Base-by-base conservation (phyloP, 768 basidiomycete species). In the Calocybe gangraenosa region DNA sequence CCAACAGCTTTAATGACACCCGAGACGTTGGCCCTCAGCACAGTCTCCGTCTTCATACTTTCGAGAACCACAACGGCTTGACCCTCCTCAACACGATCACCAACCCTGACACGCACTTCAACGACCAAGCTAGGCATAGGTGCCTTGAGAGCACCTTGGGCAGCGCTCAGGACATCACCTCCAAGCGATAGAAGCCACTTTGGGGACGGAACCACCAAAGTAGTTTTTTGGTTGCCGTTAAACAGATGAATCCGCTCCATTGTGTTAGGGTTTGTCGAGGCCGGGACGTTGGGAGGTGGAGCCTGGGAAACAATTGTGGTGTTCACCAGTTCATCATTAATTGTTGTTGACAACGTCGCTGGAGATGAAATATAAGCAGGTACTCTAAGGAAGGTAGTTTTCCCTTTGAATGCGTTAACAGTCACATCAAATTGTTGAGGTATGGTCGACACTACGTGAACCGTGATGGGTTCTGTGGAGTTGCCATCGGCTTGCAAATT, bases 31-130 rank as follows among this genome's bases (percentile, higher is more conserved):
- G 90, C 81, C 43, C 91, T 73, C 51, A 96, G 63, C 33, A 91
- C 87, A 31, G 87, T 94, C 67, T 95, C 92, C 52, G 92, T 96
- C 79, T 97, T 97, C 93, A 96, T 97, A 58, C 92, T 95, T 68
- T 95, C 93, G 58, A 95, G 65, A 4, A 94, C 80, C 22, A 92
- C 81, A 7, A 92, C 74, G 7, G 78, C 79, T 58, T 93, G 87
- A 0, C 90, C 91, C 57, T 78, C 82, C 65, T 84, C 82, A 32
- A 96, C 87, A 11, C 64, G 69, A 41, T 94, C 86, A 3, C 92
- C 93, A 1, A 77, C 69, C 47, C 73, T 74, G 25, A 94, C 92
- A 14, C 75, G 76, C 40, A 96, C 85, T 44, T 95, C 91, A 3
- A 96, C 92, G 1, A 96, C 84, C 40, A 92, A 74, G 61, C 90